Percentiles rank a stretch among this genome's conserved stretches.
Conservation (phyloP, 2,329 filamentous ascomycete species). For the Gremmenia infestans region DNA sequence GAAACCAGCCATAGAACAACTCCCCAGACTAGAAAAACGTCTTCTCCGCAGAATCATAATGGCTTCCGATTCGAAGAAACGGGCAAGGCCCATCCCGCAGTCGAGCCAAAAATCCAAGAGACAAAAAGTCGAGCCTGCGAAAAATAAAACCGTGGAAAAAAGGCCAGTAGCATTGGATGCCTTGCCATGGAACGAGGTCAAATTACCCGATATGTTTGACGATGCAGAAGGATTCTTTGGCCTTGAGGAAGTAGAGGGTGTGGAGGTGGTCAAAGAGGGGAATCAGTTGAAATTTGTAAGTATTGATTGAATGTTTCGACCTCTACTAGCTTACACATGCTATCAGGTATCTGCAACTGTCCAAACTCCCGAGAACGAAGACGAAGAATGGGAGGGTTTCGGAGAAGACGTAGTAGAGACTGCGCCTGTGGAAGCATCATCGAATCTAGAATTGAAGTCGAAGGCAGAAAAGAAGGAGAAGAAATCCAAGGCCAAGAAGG, state of each 20-base stretch:
- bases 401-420: conserved; percentile 39
- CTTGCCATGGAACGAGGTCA: conserved; percentile 52
- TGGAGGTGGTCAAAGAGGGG: conserved; percentile 72
- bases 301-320: conserved; percentile 3
- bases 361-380: conserved; percentile 36
- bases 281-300: conserved; percentile 53
- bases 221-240: conserved; percentile 94
- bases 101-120: conserved; percentile 26
- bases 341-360: conserved; percentile 24
- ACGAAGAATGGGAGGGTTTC: conserved; percentile 60
- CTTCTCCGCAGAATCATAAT: conserved; percentile 13
- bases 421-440: conserved; percentile 23
- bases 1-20: too few relatives aligned
- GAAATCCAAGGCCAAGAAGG: conserved; percentile 17
- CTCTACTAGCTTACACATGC: conserved; percentile 9
- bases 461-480: conserved; percentile 28
- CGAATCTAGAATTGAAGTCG: conserved; percentile 20
- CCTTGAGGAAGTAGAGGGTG: conserved; percentile 84
- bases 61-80: conserved; percentile 28
- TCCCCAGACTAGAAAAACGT: background rate
- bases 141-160: conserved; percentile 26
- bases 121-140: conserved; percentile 28
- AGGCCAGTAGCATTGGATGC: conserved; percentile 42
- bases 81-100: conserved; percentile 21
- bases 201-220: conserved; percentile 72